Base-by-base conservation (phyloP, 768 basidiomycete genomes). In the Hericium erinaceus region DNA sequence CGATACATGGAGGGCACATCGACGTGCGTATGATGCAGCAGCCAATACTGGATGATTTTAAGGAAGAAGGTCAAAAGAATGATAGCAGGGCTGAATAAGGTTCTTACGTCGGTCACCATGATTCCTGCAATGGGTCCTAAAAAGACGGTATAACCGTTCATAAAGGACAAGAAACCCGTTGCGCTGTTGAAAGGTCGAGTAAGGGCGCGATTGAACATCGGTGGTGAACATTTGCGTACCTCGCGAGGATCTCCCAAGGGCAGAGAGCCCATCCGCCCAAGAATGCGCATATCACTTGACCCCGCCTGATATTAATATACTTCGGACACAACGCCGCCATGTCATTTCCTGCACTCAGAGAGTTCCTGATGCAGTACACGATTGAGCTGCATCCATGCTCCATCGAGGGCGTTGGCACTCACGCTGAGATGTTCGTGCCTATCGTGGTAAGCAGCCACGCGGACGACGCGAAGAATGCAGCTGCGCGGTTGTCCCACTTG, bases 1-100 rank as follows among this genome's bases (percentile, higher is more conserved):
- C 81, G 77, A 66, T 94, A 95, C 79, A 95, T 86, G 3, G 87
- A 83, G 2, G 89, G 87, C 1, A 94, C 87, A 62, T 93, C 88
- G 39, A 92, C 81, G 46, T 79, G 81, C 39, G 83, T 73, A 58
- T 69, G 72, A 65, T 92, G 87, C 22, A 95, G 74, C 46, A 94
- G 66, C 89, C 87, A 92, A 65, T 87, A 92, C 80, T 89, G 48
- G 18, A 33, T 51, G 24, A 51, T 16, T 33, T 8, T 4, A 10
- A 51, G 40, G 12, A 3, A 38, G 12, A 3, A 38, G 1, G 6
- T 44, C 13, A 16, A 64, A 39, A 58, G 18, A 44, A n/a, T 54
- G 16, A 48, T 50, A 60, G 41, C 51, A 49, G 57, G 38, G 22
- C 5, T 40, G 8, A 22, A 18, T 4, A 16, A 6, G 38, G 33